These are phyloP conservation scores for Colletotrichum magnum DNA, from an alignment of 2,329 filamentous ascomycete species.

Conservation along the genomic window DNA sequence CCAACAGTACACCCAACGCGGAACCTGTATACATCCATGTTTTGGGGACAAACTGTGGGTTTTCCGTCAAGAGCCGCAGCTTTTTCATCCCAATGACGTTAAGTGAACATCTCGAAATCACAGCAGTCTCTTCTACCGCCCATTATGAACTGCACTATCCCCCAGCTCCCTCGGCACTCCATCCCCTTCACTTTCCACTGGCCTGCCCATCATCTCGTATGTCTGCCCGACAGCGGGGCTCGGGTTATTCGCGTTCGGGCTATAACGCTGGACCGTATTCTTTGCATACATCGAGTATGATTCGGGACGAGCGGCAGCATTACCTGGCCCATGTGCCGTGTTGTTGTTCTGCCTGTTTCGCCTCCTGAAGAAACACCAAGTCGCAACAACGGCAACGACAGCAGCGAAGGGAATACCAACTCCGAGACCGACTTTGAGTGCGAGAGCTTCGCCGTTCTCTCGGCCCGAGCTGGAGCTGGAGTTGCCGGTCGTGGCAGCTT, in stretches of 20 bases:
- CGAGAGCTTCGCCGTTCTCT: neutral
- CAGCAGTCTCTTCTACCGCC: neutral
- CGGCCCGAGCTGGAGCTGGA: neutral
- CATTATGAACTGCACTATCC: neutral
- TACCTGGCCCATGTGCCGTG: neutral
- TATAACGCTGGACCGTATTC: neutral
- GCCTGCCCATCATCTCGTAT: neutral
- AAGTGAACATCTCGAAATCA: too few relatives aligned
- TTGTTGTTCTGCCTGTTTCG: neutral
- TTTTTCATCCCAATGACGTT: too few relatives aligned
- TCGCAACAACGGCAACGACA: neutral
- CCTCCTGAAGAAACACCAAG: conserved; percentile 3
- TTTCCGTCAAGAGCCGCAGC: too few relatives aligned
- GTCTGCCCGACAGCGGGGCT: neutral
- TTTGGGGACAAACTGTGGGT: too few relatives aligned
- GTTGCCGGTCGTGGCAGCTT: neutral
- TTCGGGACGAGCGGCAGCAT: neutral
- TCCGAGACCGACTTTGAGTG: conserved; percentile 12
- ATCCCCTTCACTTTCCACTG: neutral
- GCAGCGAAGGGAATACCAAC: neutral
- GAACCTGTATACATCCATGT: too few relatives aligned
- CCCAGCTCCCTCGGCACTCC: neutral
- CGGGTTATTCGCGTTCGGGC: neutral
- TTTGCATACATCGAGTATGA: neutral
- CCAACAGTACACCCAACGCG: too few relatives aligned